Evolutionary conservation across 257 asterid species (phyloP).

Genomic region (Solanum lignicaule): DNA sequence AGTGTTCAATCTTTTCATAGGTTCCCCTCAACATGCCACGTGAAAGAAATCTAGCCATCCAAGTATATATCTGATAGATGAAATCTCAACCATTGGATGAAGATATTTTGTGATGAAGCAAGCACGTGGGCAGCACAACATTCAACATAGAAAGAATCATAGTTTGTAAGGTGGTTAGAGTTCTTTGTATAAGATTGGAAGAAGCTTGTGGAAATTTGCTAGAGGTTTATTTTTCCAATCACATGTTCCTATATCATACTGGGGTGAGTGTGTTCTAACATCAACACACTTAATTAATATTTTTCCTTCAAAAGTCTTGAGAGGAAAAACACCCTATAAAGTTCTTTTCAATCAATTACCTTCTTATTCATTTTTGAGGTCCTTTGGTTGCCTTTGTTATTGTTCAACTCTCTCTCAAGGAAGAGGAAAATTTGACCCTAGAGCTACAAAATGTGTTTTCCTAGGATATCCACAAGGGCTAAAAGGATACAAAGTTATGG

Average conservation of each 20-base stretch:
- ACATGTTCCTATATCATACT: not conserved
- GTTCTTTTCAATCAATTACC: not conserved
- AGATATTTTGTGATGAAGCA: too few species aligned
- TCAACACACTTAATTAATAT: not conserved
- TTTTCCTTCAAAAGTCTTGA: not conserved
- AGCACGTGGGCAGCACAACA: too few species aligned
- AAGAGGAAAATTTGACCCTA: not conserved
- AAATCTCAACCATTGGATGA: too few species aligned
- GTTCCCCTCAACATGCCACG: too few species aligned
- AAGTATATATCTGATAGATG: too few species aligned
- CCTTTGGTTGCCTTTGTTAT: not conserved
- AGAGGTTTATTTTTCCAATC: not conserved
- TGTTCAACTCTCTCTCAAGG: not conserved
- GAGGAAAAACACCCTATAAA: not conserved
- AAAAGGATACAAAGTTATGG: not conserved
- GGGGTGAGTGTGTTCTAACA: not conserved
- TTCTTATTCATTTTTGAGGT: too few species aligned
- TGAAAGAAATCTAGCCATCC: too few species aligned
- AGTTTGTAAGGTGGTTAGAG: too few species aligned
- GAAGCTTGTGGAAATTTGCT: not conserved
- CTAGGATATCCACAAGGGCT: not conserved
- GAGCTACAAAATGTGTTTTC: not conserved
- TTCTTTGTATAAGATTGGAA: too few species aligned
- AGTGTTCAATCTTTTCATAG: too few species aligned
- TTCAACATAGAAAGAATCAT: too few species aligned